Evolutionary conservation across 495 filamentous ascomycete species (phyloP).

Genomic region (Hyaloscypha bicolor): DNA sequence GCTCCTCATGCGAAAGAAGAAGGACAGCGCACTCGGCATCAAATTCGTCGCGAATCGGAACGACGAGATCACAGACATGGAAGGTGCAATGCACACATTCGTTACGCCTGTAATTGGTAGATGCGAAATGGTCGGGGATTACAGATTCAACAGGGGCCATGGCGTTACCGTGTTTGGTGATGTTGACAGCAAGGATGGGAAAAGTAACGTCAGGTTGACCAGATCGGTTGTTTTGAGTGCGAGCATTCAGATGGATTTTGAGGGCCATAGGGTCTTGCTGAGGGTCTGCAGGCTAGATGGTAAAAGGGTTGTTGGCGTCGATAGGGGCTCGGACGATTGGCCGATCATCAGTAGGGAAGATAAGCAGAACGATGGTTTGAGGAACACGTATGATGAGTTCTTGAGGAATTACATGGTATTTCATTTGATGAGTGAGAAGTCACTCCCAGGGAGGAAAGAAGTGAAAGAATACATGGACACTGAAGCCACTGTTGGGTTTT

Average conservation of each 20-base stretch:
- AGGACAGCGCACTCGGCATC: conserved; percentile 22
- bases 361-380: conserved; percentile 24
- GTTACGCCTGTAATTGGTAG: conserved; percentile 26
- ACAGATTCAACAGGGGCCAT: conserved; percentile 21
- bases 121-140: conserved; percentile 31
- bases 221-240: conserved; percentile 30
- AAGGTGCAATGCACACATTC: conserved; percentile 31
- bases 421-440: conserved; percentile 15
- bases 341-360: conserved; percentile 7
- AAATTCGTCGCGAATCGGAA: conserved; percentile 9
- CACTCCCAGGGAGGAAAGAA: conserved; percentile 17
- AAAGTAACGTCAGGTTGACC: conserved; percentile 17
- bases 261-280: conserved; percentile 25
- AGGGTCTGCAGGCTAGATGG: conserved; percentile 17
- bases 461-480: conserved; percentile 15
- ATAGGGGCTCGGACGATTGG: conserved; percentile 20
- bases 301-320: conserved; percentile 10
- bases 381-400: conserved; percentile 21
- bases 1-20: conserved; percentile 31
- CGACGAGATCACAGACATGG: conserved; percentile 31
- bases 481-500: conserved; percentile 14
- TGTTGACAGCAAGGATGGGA: neutral
- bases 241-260: conserved; percentile 31
- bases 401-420: conserved; percentile 26
- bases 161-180: conserved; percentile 24